A percentile compares a stretch with the other conserved stretches of the same genome.
phyloP scores from a whole-genome alignment of 176 grass and related monocot genomes.

The Ensete glaucum region DNA sequence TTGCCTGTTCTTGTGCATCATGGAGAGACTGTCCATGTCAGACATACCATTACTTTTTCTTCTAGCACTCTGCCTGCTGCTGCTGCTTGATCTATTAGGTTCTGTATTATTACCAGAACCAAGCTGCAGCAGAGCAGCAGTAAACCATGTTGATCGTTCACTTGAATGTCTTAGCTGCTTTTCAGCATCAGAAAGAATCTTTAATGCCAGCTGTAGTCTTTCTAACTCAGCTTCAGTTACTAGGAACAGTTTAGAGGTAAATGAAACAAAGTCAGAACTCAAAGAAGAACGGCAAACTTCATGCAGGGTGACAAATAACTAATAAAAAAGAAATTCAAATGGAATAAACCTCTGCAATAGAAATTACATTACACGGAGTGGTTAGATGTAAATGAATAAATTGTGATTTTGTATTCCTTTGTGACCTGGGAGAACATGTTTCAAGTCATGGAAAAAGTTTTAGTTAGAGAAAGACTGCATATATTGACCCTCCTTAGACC shows the following conservation, averaged over 20 bases:
- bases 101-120: conserved; percentile 64
- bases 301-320: background rate
- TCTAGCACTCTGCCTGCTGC: conserved; percentile 49
- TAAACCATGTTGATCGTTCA: conserved; percentile 93
- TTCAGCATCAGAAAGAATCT: conserved; percentile 93
- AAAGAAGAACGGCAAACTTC: background rate
- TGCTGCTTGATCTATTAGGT: conserved; percentile 48
- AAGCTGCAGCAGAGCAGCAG: conserved; percentile 89
- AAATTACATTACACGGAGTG: too few relatives aligned
- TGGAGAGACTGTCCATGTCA: conserved; percentile 37
- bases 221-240: conserved; percentile 93
- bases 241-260: conserved; percentile 22
- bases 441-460: too few relatives aligned
- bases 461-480: too few relatives aligned
- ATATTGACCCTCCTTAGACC: too few relatives aligned
- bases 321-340: background rate
- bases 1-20: conserved; percentile 34
- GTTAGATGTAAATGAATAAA: too few relatives aligned
- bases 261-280: background rate
- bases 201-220: conserved; percentile 84
- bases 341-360: background rate
- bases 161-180: conserved; percentile 90
- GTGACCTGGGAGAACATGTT: too few relatives aligned
- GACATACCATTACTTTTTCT: conserved; percentile 31
- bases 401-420: too few relatives aligned